Percentiles rank a stretch among this genome's conserved stretches.
phyloP scores from a whole-genome alignment of 2,329 filamentous ascomycete genomes.

The Colletotrichum sp. region DNA sequence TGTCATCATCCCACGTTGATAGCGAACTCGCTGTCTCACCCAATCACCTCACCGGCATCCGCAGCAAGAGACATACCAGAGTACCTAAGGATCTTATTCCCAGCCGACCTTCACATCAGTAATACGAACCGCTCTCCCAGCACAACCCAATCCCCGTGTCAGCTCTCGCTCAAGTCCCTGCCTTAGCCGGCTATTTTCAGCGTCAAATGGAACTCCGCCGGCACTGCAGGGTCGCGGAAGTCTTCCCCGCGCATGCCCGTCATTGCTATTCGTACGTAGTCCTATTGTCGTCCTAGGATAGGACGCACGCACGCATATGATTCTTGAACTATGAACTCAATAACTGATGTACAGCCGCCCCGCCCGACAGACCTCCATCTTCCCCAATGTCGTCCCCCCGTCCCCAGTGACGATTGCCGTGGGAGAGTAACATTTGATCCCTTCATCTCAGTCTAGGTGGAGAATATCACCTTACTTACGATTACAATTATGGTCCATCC shows the following conservation, averaged over 20 bases:
- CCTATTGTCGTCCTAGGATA: not conserved
- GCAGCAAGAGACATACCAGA: not conserved
- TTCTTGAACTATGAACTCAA: not conserved
- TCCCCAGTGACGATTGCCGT: not conserved
- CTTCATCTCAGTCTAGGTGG: not conserved
- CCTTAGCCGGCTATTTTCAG: slow-evolving; percentile 12
- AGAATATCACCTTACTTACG: not conserved
- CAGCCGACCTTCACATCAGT: not conserved
- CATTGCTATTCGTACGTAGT: not conserved
- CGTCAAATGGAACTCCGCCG: not conserved
- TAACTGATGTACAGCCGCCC: not conserved
- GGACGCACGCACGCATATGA: not conserved
- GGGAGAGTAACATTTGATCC: not conserved
- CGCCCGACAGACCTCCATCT: not conserved
- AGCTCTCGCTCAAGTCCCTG: not conserved
- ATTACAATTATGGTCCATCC: not conserved
- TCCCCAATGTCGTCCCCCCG: not conserved
- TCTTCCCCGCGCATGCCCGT: not conserved
- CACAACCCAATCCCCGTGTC: not conserved
- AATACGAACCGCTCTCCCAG: slow-evolving; percentile 11
- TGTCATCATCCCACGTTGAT: not conserved
- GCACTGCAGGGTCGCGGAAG: not conserved
- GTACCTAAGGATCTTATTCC: not conserved
- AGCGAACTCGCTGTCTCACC: not conserved
- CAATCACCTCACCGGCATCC: not conserved